Conservation (phyloP, 2,329 filamentous ascomycete genomes). For the Alternaria sp. region DNA sequence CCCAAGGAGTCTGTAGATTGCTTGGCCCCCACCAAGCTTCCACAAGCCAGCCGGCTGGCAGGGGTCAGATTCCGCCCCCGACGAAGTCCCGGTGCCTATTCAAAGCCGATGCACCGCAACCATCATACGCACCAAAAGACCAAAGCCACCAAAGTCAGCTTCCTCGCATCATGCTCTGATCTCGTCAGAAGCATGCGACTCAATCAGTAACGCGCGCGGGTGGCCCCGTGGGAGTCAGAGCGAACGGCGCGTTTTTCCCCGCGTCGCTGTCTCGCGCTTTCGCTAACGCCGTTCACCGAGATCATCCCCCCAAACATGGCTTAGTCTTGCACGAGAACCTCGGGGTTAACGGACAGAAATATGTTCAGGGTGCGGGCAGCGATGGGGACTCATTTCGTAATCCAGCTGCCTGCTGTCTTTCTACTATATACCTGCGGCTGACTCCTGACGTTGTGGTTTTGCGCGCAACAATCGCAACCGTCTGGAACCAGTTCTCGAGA, state of each 20-base stretch:
- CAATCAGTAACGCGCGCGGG: too few species aligned
- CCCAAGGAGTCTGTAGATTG: not conserved
- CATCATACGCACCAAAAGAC: not conserved
- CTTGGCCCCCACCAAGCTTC: not conserved
- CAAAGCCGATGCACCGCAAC: not conserved
- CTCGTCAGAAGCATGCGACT: not conserved
- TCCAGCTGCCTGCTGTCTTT: not conserved
- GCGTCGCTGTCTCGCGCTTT: constrained; percentile 19
- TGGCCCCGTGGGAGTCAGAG: not conserved
- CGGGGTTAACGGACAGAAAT: constrained; percentile 14
- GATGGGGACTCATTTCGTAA: not conserved
- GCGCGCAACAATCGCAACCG: not conserved
- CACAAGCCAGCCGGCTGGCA: not conserved
- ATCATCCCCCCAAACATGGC: not conserved
- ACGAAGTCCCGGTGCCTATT: not conserved
- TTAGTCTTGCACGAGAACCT: not conserved
- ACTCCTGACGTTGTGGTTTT: not conserved
- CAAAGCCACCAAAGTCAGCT: not conserved
- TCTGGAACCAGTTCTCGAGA: not conserved
- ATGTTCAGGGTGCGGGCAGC: not conserved
- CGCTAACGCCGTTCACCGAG: constrained; percentile 20
- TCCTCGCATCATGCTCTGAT: not conserved
- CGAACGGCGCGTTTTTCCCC: not conserved
- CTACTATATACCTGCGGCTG: not conserved
- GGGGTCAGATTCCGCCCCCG: not conserved